Base-by-base conservation (phyloP, 2,329 filamentous ascomycete genomes). In the Magnaporthiopsis incrustans region DNA sequence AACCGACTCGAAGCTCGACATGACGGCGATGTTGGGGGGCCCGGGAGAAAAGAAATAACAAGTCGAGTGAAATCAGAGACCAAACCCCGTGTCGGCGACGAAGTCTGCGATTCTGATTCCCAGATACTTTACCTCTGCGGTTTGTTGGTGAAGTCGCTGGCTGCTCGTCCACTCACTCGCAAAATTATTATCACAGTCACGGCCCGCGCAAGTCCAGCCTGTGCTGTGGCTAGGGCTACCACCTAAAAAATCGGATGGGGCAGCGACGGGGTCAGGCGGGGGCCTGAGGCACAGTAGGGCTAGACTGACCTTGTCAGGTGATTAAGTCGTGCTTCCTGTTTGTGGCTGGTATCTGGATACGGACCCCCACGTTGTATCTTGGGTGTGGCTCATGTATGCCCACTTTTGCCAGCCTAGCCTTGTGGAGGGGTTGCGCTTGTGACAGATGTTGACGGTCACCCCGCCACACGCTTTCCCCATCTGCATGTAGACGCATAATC, bases 1-100 rank as follows among this genome's bases (percentile, higher is more conserved):
- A 82, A 87, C 85, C 79, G 80, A 77, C 82, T 89, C 86, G 80
- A 89, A 88, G 75, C 82, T 84, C 78, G 85, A 88, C 85, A 88
- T 88, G 77, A 81, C 85, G 71, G 25, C 62, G 35, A 57, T 22
- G 56, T 26, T 57, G 18, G 56, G 61, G 38, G 50, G 53, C 12
- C 26, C 30, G 44, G 33, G 22, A 32, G 32, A 56, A 38, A 50
- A 44, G 33, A 35, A 59, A 59, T 32, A 59, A 59, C 27, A 59
- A 73, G 65, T 64, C 59, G 33, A 61, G 27, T 25, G 63, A 63
- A 32, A 57, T 57, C 57, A 63, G 61, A 60, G 60, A 64, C 65
- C 68, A 70, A 69, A 69, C 68, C 68, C 69, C 66, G 67, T 66
- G 65, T 62, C 60, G 44, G 65, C 65, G 65, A 64, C 66, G 66